Evolutionary conservation across 163 green algal species (phyloP).

Genomic region (Smithsoniella earleae): DNA sequence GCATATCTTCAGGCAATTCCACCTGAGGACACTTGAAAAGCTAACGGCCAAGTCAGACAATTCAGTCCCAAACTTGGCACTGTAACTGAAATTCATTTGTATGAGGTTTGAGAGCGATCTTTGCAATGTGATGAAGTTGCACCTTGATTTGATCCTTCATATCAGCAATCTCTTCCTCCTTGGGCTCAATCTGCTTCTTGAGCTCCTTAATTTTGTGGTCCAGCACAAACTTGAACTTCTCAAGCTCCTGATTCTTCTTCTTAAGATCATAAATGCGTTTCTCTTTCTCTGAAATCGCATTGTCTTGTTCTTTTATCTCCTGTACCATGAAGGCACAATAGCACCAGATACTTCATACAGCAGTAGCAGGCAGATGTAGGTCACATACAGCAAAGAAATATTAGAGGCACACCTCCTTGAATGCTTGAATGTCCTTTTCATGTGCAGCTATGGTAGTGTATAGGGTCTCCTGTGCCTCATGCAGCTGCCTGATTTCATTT

Average conservation of each 20-base stretch:
- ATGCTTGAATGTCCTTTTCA: conserved; percentile 68
- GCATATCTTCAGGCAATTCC: too few relatives aligned
- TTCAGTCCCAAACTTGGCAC: too few relatives aligned
- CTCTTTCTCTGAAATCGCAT: conserved; percentile 87
- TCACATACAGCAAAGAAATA: too few relatives aligned
- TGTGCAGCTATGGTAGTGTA: conserved; percentile 64
- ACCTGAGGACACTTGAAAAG: too few relatives aligned
- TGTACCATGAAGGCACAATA: too few relatives aligned
- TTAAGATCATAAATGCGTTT: conserved; percentile 88
- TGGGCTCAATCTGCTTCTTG: conserved; percentile 76
- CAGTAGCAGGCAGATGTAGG: too few relatives aligned
- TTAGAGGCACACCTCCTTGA: conserved; percentile 61
- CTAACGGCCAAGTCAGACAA: too few relatives aligned
- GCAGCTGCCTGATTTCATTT: conserved; percentile 61
- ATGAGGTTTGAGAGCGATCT: too few relatives aligned
- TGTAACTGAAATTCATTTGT: too few relatives aligned
- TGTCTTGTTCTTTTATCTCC: conserved; percentile 74
- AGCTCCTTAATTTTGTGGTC: conserved; percentile 93
- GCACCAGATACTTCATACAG: too few relatives aligned
- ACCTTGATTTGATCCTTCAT: conserved; percentile 63
- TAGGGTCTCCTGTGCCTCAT: conserved; percentile 39
- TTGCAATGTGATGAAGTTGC: too few relatives aligned
- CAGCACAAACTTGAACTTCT: conserved; percentile 94
- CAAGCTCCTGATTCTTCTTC: conserved; percentile 85
- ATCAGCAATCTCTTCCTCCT: conserved; percentile 65